Base-by-base conservation (phyloP, 1,284 basidiomycete genomes). In the Ceratobasidium sp. region DNA sequence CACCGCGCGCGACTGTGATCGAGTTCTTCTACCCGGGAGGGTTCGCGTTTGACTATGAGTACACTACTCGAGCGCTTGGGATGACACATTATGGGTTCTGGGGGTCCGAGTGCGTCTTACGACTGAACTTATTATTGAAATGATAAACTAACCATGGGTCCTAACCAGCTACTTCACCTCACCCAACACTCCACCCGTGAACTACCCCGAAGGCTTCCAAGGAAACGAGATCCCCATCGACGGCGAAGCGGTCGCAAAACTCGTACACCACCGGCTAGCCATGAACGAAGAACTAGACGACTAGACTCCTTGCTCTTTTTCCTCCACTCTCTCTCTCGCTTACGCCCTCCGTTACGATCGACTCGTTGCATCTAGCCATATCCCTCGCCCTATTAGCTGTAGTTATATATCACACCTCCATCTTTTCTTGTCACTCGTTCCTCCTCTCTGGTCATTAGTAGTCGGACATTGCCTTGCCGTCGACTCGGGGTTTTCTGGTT, bases 11-110 rank as follows among this genome's bases (percentile, higher is more conserved):
- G 23, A 90, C 91, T 1, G 92, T 94, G 23, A 93, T 96, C 82
- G 95, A 96, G 85, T 91, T 96, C 58, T 94, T 95, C 86, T 93
- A 87, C 82, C 92, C 93, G 5, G 87, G 85, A 5, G 95, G 94
- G 0, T 96, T 94, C 84, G 92, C 94, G 49, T 90, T 92, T 81
- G 94, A 95, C 84, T 96, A 95, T 83, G 90, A 94, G 83, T 93
- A 91, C 90, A 92, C 92, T 1, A 85, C 93, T 0, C 86, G 90
- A 51, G 90, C 93, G 0, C 85, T 95, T 33, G 92, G 92, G 12
- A 92, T 94, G 87, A 87, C 85, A n/a, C 91, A 95, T 84, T 93
- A 91, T 82, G 91, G 91, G 1, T 87, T 95, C 78, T 95, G 94
- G 93, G 92, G 93, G 79, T 89, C 93, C 84, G 90, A 89, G 90